Base-by-base conservation (phyloP, 306 rosid genomes). In the Prunus mume region DNA sequence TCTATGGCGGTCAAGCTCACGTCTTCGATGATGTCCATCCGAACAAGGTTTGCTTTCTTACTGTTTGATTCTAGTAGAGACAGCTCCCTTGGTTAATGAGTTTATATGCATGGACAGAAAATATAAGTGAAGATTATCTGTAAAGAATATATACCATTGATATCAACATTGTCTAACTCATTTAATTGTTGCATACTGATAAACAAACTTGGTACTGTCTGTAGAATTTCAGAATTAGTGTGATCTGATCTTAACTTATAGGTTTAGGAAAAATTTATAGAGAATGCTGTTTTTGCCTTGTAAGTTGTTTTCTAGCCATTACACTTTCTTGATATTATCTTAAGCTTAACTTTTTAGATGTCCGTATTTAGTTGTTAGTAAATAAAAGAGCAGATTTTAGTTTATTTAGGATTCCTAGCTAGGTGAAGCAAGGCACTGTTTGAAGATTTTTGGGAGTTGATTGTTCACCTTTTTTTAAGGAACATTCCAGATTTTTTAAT, bases 1-100 rank as follows among this genome's bases (percentile, higher is more conserved):
- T 95, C 80, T 95, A 95, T 13, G 99, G 99, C 5, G 99, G 99
- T 71, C 97, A 95, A 85, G 98, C 99, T 86, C 99, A 95, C 74
- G 99, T 95, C 65, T 95, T 95, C 61, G 97, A 95, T 52, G 96
- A 92, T 75, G 98, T 95, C 86, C 97, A 89, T 78, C 98, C 97
- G 45, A 90, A 95, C 78, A 95, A 95, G 99, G 99, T 95, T 66
- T 54, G 78, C 63, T 71, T 61, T 78, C 77, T 74, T 63, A 50
- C 76, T 84, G 65, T 69, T 71, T 75, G 74, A 45, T 74, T 69
- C 41, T 64, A 32, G 25, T 34, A 25, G 24, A 56, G 76, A 6
- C 50, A 61, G 67, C 65, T 55, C 19, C 43, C 64, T 19, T 34
- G 64, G 20, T 38, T 46, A 22, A 65, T 67, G 50, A 17, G 38